Percentiles rank a stretch among this genome's conserved stretches.
Conservation (phyloP, 2,329 filamentous ascomycete species). For the Cytospora piceicola region DNA sequence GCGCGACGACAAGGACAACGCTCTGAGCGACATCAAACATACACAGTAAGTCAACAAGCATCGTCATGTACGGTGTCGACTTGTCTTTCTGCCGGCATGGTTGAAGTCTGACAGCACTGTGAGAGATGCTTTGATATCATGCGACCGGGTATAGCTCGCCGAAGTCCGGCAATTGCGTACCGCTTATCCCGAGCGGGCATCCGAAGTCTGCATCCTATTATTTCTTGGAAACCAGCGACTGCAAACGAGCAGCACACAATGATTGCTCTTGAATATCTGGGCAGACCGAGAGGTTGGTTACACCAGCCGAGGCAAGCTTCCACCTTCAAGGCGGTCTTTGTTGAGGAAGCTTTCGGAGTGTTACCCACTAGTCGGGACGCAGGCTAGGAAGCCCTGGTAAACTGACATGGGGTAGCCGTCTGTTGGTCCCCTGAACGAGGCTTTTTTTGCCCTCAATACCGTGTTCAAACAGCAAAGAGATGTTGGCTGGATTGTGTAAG, state of each 20-base stretch:
- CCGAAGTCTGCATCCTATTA: neutral
- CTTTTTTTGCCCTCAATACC: neutral
- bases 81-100: neutral
- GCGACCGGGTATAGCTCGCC: neutral
- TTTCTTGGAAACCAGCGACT: neutral
- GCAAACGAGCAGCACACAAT: neutral
- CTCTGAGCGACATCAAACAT: neutral
- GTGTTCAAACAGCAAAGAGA: neutral
- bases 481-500: neutral
- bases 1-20: slow-evolving; percentile 16
- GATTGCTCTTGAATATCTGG: neutral
- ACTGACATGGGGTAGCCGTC: slow-evolving; percentile 1
- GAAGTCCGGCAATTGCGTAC: neutral
- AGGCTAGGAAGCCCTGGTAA: neutral
- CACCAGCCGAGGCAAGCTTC: neutral
- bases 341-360: neutral
- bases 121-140: neutral
- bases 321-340: neutral
- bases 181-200: neutral
- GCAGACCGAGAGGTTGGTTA: neutral
- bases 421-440: neutral
- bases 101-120: neutral
- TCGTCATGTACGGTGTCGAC: neutral
- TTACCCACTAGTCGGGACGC: neutral
- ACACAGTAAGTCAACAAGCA: neutral